Evolutionary conservation across 495 filamentous ascomycete genomes (phyloP).

Genomic region (Penicillium ucsense): DNA sequence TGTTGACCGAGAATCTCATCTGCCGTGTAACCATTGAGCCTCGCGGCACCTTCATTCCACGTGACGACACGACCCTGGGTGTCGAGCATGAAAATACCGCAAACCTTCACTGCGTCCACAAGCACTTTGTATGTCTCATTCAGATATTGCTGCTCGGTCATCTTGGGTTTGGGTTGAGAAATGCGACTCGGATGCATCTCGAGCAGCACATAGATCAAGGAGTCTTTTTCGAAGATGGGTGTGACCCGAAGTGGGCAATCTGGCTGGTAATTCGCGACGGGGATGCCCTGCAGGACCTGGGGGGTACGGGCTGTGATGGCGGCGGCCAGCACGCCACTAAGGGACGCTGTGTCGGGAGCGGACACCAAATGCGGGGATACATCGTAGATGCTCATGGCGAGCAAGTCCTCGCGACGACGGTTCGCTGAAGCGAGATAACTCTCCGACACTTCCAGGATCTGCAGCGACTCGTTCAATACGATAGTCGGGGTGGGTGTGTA

Average conservation of each 20-base stretch:
- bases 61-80: conserved; percentile 47
- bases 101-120: conserved; percentile 56
- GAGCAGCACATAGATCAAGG: conserved; percentile 37
- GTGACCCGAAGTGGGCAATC: conserved; percentile 37
- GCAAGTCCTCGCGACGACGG: conserved; percentile 25
- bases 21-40: conserved; percentile 48
- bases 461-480: conserved; percentile 36
- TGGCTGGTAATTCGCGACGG: conserved; percentile 10
- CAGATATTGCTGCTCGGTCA: conserved; percentile 33
- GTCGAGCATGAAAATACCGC: conserved; percentile 60
- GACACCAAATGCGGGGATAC: conserved; percentile 23
- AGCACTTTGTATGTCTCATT: conserved; percentile 55
- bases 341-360: conserved; percentile 24
- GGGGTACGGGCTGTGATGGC: conserved; percentile 29
- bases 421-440: conserved; percentile 35
- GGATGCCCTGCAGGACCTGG: conserved; percentile 23
- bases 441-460: conserved; percentile 39
- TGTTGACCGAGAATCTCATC: conserved; percentile 53
- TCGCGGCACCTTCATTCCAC: conserved; percentile 52
- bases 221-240: conserved; percentile 39
- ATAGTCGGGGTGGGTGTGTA: conserved; percentile 40
- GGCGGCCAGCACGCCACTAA: conserved; percentile 35
- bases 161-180: background rate
- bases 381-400: conserved; percentile 36
- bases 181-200: conserved; percentile 31